Evolutionary conservation across 2,329 filamentous ascomycete genomes (phyloP).

Genomic region (Dendrostoma leiphaemia): DNA sequence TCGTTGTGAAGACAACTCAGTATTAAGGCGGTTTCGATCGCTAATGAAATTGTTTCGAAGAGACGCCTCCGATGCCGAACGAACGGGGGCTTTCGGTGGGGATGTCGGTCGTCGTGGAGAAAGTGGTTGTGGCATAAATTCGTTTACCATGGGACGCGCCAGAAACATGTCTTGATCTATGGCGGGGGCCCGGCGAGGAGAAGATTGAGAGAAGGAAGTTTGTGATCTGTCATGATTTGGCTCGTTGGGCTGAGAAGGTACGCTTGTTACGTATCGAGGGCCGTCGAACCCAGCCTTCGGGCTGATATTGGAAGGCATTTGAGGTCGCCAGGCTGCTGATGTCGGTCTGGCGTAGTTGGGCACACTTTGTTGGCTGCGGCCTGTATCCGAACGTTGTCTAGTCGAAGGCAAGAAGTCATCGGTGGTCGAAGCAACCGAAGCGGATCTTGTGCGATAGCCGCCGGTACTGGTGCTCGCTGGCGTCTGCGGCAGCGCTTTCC

Average conservation of each 20-base stretch:
- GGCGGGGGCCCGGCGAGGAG: conserved; percentile 39
- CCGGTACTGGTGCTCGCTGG: conserved; percentile 54
- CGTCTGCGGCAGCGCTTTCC: conserved; percentile 74
- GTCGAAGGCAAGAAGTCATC: conserved; percentile 19
- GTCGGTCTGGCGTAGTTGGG: conserved; percentile 26
- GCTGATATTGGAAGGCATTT: conserved; percentile 22
- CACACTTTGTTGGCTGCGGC: conserved; percentile 23
- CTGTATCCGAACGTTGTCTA: conserved; percentile 45
- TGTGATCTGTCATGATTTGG: conserved; percentile 41
- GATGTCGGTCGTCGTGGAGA: conserved; percentile 62
- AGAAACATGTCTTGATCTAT: conserved; percentile 33
- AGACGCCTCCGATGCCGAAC: conserved; percentile 29
- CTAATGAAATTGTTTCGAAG: conserved; percentile 36
- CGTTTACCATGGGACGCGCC: conserved; percentile 50
- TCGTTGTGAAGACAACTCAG: conserved; percentile 18
- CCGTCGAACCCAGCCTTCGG: conserved; percentile 24
- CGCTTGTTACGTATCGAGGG: conserved; percentile 25
- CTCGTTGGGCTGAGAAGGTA: conserved; percentile 28
- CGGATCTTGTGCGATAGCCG: conserved; percentile 25
- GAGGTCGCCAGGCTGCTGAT: conserved; percentile 21
- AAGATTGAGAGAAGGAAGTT: conserved; percentile 51
- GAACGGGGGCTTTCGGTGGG: conserved; percentile 29
- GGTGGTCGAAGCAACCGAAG: conserved; percentile 5
- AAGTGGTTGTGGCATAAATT: conserved; percentile 69
- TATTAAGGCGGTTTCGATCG: conserved; percentile 24